Base-by-base conservation (phyloP, 2,329 filamentous ascomycete species). In the Pezicula neosporulosa region DNA sequence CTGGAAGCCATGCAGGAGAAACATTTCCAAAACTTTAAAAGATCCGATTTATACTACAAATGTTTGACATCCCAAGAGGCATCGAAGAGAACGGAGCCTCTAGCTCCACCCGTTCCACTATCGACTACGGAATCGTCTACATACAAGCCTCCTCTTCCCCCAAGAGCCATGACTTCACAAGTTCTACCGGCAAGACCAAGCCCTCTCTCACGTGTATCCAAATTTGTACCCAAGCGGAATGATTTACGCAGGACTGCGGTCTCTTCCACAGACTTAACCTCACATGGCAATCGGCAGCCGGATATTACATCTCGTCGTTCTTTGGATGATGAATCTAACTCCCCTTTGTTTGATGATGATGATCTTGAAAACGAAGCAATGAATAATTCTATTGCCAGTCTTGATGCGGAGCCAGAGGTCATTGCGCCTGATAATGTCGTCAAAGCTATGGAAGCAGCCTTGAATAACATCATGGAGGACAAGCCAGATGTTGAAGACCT, bases 1-100 rank as follows among this genome's bases (percentile, higher is more conserved):
- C 78, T 97, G 51, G 89, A 96, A 54, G 85, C 89, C 60, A 89
- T 99, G 82, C 86, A 91, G 63, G 82, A 83, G 19, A 82, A 80
- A 13, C 83, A 96, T 64, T 94, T 94, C 57, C 84, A 87, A 16
- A 83, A 82, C 18, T 99, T 99, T 74, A 96, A 92, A 65, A 89
- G 85, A 60, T 96, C 94, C 0, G 94, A 97, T 64, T 71, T 99
- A 1, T 99, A 91, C 67, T 97, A 94, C 75, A 99, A 99, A 68
- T 97, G 92, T 66, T 77, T 99, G 1, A 90, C 93, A 7, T 89
- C 93, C 12, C 90, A 96, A 63, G 91, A 96, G 69, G 78, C 82
- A 39, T 76, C 80, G 2, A 75, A 65, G 47, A 53, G 47, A 21
- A 38, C 54, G 28, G 37, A 52, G n/a, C 38, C 54, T 21, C 55